These are phyloP conservation scores for Xerocomus potaroensis DNA, from an alignment of 768 basidiomycete genomes.

Conservation along the genomic window DNA sequence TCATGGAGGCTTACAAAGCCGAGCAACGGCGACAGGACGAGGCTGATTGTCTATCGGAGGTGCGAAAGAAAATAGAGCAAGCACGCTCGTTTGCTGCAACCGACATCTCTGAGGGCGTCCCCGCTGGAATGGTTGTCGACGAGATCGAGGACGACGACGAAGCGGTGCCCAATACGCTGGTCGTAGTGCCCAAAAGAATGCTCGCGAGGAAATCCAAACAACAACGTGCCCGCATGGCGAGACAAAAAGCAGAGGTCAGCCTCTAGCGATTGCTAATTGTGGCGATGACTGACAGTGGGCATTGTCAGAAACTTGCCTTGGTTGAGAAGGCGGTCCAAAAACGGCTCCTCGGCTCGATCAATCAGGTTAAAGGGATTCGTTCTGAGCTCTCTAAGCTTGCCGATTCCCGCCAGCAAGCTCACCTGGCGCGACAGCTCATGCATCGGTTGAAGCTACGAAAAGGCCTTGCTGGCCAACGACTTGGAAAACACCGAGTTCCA, in stretches of 20 bases:
- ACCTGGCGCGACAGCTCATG: constrained; percentile 37
- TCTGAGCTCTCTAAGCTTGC: constrained; percentile 35
- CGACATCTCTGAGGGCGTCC: constrained; percentile 34
- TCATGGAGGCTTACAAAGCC: constrained; percentile 59
- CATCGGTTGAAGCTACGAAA: constrained; percentile 48
- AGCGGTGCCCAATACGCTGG: constrained; percentile 29
- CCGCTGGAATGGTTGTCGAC: constrained; percentile 66
- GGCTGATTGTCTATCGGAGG: constrained; percentile 47
- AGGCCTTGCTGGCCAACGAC: constrained; percentile 67
- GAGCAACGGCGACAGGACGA: constrained; percentile 58
- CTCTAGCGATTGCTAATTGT: background rate
- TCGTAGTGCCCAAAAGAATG: constrained; percentile 35
- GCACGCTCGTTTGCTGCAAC: constrained; percentile 37
- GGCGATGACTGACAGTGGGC: background rate
- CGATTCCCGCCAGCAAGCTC: constrained; percentile 36
- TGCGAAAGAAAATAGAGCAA: constrained; percentile 52
- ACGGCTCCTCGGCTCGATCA: constrained; percentile 56
- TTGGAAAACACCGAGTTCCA: constrained; percentile 79
- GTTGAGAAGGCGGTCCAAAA: constrained; percentile 58
- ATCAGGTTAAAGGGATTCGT: constrained; percentile 50
- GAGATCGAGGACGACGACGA: constrained; percentile 39
- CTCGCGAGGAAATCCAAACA: constrained; percentile 53
- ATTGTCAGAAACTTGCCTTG: constrained; percentile 55
- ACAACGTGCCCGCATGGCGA: constrained; percentile 66
- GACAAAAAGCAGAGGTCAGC: constrained; percentile 59